Percentiles rank a stretch among this genome's conserved stretches.
phyloP scores from a whole-genome alignment of 208 protist species.

The Trichomonas vaginalis region DNA sequence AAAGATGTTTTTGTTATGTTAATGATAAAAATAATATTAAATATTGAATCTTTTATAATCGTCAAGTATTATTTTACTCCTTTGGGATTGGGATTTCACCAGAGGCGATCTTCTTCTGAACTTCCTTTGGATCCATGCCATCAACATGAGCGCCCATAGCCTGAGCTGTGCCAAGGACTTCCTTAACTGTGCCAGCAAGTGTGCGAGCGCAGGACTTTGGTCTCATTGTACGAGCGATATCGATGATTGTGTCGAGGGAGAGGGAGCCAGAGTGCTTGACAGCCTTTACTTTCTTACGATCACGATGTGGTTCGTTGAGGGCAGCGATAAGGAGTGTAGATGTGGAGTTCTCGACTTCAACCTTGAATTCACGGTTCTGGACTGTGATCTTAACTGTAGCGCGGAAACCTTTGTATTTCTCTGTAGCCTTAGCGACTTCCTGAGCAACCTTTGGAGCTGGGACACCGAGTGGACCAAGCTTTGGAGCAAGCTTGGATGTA shows the following conservation, averaged over 20 bases:
- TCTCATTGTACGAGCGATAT: conserved; percentile 80
- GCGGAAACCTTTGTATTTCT: conserved; percentile 91
- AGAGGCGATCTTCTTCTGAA: conserved; percentile 71
- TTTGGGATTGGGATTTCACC: conserved; percentile 62
- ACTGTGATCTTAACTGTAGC: conserved; percentile 89
- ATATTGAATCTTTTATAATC: too few relatives aligned
- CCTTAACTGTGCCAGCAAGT: conserved; percentile 79
- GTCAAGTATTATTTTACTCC: conserved; percentile 21
- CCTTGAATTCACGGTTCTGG: conserved; percentile 88
- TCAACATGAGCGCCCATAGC: conserved; percentile 94
- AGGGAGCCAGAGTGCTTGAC: conserved; percentile 95
- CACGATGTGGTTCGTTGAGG: conserved; percentile 92
- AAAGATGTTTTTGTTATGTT: too few relatives aligned
- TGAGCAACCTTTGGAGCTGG: too few relatives aligned
- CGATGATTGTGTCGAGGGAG: conserved; percentile 78
- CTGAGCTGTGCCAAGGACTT: conserved; percentile 90
- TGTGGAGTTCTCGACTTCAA: conserved; percentile 80
- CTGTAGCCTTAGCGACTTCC: too few relatives aligned
- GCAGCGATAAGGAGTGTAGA: conserved; percentile 86
- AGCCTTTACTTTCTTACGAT: conserved; percentile 87
- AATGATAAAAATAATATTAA: too few relatives aligned
- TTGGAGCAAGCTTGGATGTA: neutral
- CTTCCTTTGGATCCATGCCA: conserved; percentile 65
- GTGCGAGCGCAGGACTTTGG: conserved; percentile 71
- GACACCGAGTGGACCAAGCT: too few relatives aligned